Conservation (phyloP, 78 protist species). For the Monocercomonoides exilis region DNA sequence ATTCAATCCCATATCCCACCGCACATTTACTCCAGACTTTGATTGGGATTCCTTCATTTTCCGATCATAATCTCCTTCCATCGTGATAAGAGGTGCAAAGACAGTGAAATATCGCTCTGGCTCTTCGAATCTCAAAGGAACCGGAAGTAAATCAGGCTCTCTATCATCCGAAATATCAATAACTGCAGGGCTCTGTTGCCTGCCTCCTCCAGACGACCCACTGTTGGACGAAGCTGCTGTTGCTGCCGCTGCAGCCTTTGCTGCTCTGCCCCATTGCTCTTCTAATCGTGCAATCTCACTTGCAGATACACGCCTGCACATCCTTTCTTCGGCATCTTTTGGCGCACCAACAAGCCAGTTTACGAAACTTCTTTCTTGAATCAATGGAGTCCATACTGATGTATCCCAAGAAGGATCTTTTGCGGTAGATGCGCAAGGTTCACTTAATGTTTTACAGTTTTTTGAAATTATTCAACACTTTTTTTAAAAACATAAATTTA, state of each 20-base stretch:
- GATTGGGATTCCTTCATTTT: conserved; percentile 58
- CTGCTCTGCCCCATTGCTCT: not conserved
- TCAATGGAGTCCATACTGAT: conserved; percentile 86
- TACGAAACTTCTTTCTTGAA: conserved; percentile 65
- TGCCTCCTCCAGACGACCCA: no score
- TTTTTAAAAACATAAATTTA: not conserved
- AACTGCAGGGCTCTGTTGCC: not conserved
- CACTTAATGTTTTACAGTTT: not conserved
- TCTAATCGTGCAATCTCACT: not conserved
- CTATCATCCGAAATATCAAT: not conserved
- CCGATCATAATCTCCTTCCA: conserved; percentile 82
- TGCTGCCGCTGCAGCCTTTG: no score
- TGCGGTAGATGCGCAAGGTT: conserved; percentile 50
- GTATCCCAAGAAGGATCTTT: conserved; percentile 75
- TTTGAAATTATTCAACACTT: not conserved
- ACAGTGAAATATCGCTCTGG: conserved; percentile 74
- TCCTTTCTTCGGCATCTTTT: not conserved
- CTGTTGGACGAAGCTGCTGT: no score
- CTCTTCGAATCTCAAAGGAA: conserved; percentile 59
- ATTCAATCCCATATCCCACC: conserved; percentile 80
- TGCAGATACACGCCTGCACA: not conserved
- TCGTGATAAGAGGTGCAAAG: conserved; percentile 74
- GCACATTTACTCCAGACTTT: conserved; percentile 43
- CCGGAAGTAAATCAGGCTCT: conserved; percentile 35
- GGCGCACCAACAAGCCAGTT: not conserved